Evolutionary conservation across 352 stramenopile species (phyloP), one percentile per base, ranked within the genome.

Genomic region (Elongisporangium anandrum): DNA sequence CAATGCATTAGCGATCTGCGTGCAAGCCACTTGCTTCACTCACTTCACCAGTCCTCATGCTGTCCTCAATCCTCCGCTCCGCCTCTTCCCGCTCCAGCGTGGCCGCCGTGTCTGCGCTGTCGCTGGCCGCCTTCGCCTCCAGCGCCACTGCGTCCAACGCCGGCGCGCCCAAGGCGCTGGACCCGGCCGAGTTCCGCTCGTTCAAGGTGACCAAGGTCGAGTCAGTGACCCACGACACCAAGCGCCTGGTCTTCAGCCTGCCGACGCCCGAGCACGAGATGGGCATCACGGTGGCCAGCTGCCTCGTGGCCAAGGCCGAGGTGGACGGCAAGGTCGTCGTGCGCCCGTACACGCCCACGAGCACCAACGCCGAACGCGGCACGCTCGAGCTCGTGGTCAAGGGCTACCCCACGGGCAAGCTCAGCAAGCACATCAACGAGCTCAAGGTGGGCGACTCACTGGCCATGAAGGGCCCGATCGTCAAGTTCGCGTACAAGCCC

Each of bases 381-480:
- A 58, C 79, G 68, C 61, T 94, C 19, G 81, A 92, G 59, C 77
- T 94, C 24, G 77, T 95, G 48, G 85, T 96, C 60, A 96, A 97
- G 69, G 73, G 77, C 23, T 96, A 96, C 68, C 78, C 86, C 12
- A 72, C 73, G 21, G 88, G 88, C 55, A 82, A 88, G 60, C 75
- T 97, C 50, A 94, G 84, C 60, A 87, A 86, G 62, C 83, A 96
- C 68, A 88, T 97, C 22, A 69, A 83, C 51, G 61, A 73, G 24
- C 70, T 96, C 15, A 75, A 93, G 53, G 70, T 80, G 22, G 88
- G 88, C 34, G 88, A 96, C 61, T 64, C 72, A 57, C 68, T 97
- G 29, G 79, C 85, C 50, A 85, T 96, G 67, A 97, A 97, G 71
- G 88, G 88, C 10, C 88, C 88, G 20, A 87, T 95, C 59, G 55